phyloP scores from a whole-genome alignment of 1,284 basidiomycete genomes.

The Pseudozyma thailandica region DNA sequence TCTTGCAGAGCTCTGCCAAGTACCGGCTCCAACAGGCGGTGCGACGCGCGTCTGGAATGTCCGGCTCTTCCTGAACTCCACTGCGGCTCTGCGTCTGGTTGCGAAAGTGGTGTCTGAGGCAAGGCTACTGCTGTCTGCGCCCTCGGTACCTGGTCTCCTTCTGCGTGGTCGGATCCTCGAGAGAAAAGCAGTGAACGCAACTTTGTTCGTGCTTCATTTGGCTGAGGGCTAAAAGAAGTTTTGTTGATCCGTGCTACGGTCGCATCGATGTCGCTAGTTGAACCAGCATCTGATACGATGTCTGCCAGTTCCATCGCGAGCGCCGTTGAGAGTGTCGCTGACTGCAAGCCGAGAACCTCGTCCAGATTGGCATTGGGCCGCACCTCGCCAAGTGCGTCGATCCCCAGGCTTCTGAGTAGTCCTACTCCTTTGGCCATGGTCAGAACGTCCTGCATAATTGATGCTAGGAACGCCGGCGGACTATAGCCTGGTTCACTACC shows the following conservation, averaged over 20 bases:
- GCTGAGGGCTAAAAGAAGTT: background rate
- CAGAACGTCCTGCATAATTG: slow-evolving; percentile 34
- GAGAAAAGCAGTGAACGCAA: slow-evolving; percentile 26
- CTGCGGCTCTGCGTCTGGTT: slow-evolving; percentile 14
- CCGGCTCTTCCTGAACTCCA: slow-evolving; percentile 2
- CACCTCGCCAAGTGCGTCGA: slow-evolving; percentile 43
- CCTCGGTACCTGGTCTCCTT: background rate
- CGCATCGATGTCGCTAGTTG: slow-evolving; percentile 1
- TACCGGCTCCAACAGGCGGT: slow-evolving; percentile 30
- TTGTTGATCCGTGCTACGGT: background rate
- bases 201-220: slow-evolving; percentile 3
- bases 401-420: slow-evolving; percentile 41
- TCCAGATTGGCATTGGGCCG: slow-evolving; percentile 22
- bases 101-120: slow-evolving; percentile 26
- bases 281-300: background rate
- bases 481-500: slow-evolving; percentile 17
- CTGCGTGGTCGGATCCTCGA: background rate
- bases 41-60: slow-evolving; percentile 1
- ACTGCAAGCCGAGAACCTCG: slow-evolving; percentile 16
- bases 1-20: slow-evolving; percentile 27
- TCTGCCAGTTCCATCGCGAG: background rate
- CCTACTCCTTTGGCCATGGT: slow-evolving; percentile 45
- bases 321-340: background rate
- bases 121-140: background rate
- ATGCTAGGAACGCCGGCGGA: slow-evolving; percentile 38